Conservation (phyloP, 805 yeast species). For the Cyberlindnera japonica region DNA sequence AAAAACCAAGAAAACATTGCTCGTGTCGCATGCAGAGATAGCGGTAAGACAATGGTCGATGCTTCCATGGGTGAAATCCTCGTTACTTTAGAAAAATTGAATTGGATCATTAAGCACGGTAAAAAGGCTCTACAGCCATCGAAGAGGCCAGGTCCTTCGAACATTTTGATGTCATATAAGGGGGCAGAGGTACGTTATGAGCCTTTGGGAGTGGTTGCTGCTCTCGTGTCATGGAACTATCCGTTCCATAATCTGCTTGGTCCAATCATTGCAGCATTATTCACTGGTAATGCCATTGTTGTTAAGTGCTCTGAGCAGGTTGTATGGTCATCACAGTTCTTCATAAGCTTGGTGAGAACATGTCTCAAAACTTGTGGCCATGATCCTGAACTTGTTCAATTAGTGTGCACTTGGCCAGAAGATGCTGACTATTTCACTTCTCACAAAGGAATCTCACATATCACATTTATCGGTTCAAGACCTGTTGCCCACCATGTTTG, state of each 20-base stretch:
- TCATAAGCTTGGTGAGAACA: conserved; percentile 63
- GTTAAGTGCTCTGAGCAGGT: conserved; percentile 96
- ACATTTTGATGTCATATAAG: conserved; percentile 81
- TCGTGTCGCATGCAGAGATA: conserved; percentile 90
- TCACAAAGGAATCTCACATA: conserved; percentile 78
- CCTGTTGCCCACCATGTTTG: conserved; percentile 90
- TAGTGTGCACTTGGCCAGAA: conserved; percentile 85
- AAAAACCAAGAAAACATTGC: conserved; percentile 85
- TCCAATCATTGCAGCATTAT: conserved; percentile 83
- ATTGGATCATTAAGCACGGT: conserved; percentile 87
- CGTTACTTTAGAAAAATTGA: conserved; percentile 89
- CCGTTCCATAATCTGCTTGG: conserved; percentile 95
- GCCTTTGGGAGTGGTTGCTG: conserved; percentile 83
- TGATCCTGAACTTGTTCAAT: conserved; percentile 80
- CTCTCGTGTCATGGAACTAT: conserved; percentile 95
- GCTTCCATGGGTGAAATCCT: conserved; percentile 95
- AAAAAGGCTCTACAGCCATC: conserved; percentile 60
- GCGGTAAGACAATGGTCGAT: conserved; percentile 94
- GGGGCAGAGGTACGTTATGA: conserved; percentile 92
- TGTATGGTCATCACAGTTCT: conserved; percentile 88
- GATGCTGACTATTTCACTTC: conserved; percentile 83
- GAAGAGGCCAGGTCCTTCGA: conserved; percentile 82
- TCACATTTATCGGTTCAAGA: conserved; percentile 94
- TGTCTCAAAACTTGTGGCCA: conserved; percentile 72
- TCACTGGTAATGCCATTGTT: conserved; percentile 88